A percentile compares a stretch with the other conserved stretches of the same genome.
Conservation (phyloP, 371 early-diverging fungal species). For the Haplosporangium sp. region DNA sequence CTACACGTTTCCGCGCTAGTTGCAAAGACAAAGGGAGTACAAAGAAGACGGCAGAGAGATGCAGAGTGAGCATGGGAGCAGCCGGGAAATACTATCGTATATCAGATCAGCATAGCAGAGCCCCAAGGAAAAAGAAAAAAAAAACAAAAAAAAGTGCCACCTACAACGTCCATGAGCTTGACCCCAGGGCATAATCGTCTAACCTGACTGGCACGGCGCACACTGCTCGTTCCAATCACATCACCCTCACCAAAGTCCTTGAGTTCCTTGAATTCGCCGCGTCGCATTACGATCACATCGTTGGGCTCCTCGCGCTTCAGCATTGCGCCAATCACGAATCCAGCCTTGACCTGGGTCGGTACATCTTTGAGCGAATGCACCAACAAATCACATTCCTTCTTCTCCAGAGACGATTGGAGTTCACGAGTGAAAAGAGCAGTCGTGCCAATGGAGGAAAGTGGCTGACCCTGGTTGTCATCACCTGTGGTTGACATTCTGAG, state of each 20-base stretch:
- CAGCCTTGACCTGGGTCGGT: constrained; percentile 87
- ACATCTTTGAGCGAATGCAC: constrained; percentile 97
- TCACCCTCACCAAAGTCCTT: constrained; percentile 80
- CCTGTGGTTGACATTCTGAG: constrained; percentile 87
- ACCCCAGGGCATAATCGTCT: constrained; percentile 83
- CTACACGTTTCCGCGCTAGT: constrained; percentile 45
- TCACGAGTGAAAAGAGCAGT: constrained; percentile 96
- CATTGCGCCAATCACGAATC: constrained; percentile 88
- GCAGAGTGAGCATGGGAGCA: not conserved
- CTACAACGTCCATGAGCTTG: constrained; percentile 83
- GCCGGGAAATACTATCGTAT: not conserved
- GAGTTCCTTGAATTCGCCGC: constrained; percentile 51
- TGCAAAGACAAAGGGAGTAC: not conserved
- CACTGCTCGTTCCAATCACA: constrained; percentile 92
- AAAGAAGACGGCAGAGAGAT: not conserved
- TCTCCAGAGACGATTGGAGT: constrained; percentile 83
- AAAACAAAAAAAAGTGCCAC: constrained; percentile 23
- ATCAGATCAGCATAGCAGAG: too few relatives aligned
- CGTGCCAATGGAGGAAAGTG: constrained; percentile 92
- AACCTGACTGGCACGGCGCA: constrained; percentile 92
- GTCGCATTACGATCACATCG: constrained; percentile 86
- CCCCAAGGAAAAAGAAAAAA: not conserved
- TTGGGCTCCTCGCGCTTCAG: constrained; percentile 87
- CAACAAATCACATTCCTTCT: constrained; percentile 83
- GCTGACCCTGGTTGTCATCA: constrained; percentile 87